Conservation (phyloP, 2,329 filamentous ascomycete genomes). For the Lachnellula subtilissima region DNA sequence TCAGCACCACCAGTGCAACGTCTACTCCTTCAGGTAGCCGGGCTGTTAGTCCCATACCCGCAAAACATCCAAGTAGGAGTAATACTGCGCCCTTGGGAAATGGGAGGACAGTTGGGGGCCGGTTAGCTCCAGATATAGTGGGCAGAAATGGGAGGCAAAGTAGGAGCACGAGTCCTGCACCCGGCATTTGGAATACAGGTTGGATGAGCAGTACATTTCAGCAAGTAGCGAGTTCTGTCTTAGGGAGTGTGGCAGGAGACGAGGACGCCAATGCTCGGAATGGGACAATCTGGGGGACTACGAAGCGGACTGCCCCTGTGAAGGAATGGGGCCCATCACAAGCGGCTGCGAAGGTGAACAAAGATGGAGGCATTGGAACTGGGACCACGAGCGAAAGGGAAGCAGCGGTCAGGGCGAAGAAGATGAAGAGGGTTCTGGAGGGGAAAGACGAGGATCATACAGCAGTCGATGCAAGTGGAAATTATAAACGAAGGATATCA, state of each 20-base stretch:
- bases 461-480: conserved; percentile 42
- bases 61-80: conserved; percentile 34
- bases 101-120: conserved; percentile 15
- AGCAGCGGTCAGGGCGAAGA: conserved; percentile 49
- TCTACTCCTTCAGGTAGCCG: conserved; percentile 39
- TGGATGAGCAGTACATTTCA: conserved; percentile 31
- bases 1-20: conserved; percentile 24
- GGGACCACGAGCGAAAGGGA: conserved; percentile 52
- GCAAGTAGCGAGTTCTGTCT: conserved; percentile 30
- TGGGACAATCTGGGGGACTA: conserved; percentile 3
- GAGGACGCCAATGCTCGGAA: conserved; percentile 1
- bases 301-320: conserved; percentile 5
- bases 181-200: conserved; percentile 22
- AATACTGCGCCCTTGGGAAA: conserved; percentile 9
- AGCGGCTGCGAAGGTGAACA: conserved; percentile 13
- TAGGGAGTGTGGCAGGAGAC: conserved; percentile 25
- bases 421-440: conserved; percentile 55
- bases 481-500: conserved; percentile 25
- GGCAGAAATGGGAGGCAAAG: conserved; percentile 3
- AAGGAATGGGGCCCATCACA: conserved; percentile 27
- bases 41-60: conserved; percentile 46
- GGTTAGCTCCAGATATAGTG: conserved; percentile 11
- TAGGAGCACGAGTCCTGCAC: conserved; percentile 7
- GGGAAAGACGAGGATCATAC: conserved; percentile 57
- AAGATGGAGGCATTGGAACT: conserved; percentile 40